Evolutionary conservation across 202 grass and related monocot genomes (phyloP).

Genomic region (Saccharum hybrid): DNA sequence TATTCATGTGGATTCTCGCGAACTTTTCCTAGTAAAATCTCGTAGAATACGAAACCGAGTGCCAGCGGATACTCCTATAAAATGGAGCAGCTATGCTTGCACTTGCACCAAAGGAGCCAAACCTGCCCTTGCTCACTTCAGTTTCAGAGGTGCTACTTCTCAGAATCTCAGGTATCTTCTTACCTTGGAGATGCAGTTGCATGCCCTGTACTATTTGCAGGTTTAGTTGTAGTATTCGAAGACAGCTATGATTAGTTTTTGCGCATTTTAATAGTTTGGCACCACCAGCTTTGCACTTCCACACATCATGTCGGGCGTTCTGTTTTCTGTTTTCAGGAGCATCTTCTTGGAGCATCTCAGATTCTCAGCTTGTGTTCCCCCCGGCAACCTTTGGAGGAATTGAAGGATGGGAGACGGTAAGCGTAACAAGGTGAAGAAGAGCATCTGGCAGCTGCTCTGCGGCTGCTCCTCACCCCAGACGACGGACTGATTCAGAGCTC

Average conservation of each 20-base stretch:
- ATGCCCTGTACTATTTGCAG: not conserved
- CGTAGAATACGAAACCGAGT: not conserved
- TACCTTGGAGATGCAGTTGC: not conserved
- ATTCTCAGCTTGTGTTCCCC: not conserved
- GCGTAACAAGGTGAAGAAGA: constrained; percentile 53
- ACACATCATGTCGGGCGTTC: not conserved
- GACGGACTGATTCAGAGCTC: not conserved
- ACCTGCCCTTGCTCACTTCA: not conserved
- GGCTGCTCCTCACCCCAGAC: constrained; percentile 45
- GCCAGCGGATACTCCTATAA: not conserved
- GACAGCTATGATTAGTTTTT: not conserved
- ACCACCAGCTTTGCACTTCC: too few relatives aligned
- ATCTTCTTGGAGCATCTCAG: constrained; percentile 10
- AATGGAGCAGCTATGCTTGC: too few relatives aligned
- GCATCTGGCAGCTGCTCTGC: constrained; percentile 56
- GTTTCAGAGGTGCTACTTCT: not conserved
- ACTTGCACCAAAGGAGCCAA: not conserved
- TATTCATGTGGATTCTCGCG: not conserved
- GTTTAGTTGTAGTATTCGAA: not conserved
- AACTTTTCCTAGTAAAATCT: constrained; percentile 20
- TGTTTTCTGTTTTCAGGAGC: not conserved
- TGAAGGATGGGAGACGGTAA: constrained; percentile 25
- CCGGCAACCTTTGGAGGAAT: not conserved
- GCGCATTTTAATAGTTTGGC: not conserved
- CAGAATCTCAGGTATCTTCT: not conserved